Evolutionary conservation across 495 filamentous ascomycete genomes (phyloP).

Genomic region (Penicillium coffeae): DNA sequence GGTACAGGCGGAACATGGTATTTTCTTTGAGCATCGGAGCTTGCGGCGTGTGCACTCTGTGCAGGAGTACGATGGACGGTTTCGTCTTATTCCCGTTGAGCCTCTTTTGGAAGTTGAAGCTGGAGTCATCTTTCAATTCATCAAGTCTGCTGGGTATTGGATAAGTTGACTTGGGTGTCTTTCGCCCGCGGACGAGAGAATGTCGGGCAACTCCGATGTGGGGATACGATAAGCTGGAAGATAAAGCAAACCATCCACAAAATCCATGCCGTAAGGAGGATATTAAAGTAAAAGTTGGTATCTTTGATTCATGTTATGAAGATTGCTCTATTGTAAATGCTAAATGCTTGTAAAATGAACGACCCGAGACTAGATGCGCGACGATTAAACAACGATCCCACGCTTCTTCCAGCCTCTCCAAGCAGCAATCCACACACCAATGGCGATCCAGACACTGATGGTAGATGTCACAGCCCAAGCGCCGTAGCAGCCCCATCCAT

Average conservation of each 20-base stretch:
- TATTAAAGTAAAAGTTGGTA: too few relatives aligned
- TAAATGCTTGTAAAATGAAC: not conserved
- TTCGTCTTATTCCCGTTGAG: too few relatives aligned
- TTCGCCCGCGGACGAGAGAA: too few relatives aligned
- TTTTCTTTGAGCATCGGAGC: slow-evolving; percentile 8
- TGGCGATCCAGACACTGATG: slow-evolving; percentile 70
- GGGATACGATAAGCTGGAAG: too few relatives aligned
- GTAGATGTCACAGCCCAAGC: slow-evolving; percentile 76
- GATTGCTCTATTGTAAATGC: not conserved
- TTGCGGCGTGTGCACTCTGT: slow-evolving; percentile 9
- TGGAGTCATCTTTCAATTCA: too few relatives aligned
- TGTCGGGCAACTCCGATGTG: too few relatives aligned
- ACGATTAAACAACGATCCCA: slow-evolving; percentile 67
- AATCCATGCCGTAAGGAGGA: too few relatives aligned
- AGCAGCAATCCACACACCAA: slow-evolving; percentile 67
- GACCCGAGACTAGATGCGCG: not conserved
- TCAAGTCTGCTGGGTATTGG: too few relatives aligned
- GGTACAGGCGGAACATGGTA: slow-evolving; percentile 10
- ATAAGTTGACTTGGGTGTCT: too few relatives aligned
- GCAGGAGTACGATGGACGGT: slow-evolving; percentile 5
- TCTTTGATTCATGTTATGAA: too few relatives aligned
- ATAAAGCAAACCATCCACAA: too few relatives aligned
- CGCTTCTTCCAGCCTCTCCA: slow-evolving; percentile 85
- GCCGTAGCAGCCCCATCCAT: slow-evolving; percentile 76
- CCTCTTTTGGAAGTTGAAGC: too few relatives aligned